Evolutionary conservation across 2,329 filamentous ascomycete species (phyloP).

Genomic region (Leptographium flavum): DNA sequence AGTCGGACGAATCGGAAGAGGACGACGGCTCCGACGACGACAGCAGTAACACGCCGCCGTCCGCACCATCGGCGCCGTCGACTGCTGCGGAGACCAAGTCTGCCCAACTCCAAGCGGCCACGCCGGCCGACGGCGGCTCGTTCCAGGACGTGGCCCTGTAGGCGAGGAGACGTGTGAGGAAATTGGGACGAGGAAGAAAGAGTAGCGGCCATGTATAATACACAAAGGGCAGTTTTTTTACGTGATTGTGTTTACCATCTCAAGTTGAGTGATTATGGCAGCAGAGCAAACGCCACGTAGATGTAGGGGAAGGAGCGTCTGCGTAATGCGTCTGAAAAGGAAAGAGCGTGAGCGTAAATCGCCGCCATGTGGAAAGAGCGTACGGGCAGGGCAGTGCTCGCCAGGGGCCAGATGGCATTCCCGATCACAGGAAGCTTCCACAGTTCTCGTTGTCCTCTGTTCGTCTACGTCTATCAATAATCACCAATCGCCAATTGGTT

Average conservation of each 20-base stretch:
- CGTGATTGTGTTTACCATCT: background rate
- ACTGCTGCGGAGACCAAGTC: constrained; percentile 9
- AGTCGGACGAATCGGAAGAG: background rate
- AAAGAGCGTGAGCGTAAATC: no score
- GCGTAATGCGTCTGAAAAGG: no score
- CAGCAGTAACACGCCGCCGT: constrained; percentile 12
- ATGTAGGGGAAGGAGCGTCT: no score
- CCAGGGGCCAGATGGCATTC: no score
- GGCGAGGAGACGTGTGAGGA: background rate
- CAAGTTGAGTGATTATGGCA: background rate
- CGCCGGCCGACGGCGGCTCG: constrained; percentile 40
- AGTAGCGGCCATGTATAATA: no score
- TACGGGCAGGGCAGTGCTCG: no score
- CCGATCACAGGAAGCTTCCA: no score
- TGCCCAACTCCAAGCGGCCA: constrained; percentile 15
- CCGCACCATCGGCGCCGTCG: background rate
- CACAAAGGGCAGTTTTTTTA: background rate
- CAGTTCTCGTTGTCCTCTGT: no score
- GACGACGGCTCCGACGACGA: constrained; percentile 13
- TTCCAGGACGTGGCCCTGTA: constrained; percentile 51
- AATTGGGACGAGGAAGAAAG: background rate
- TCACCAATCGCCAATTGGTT: no score
- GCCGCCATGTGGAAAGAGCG: no score
- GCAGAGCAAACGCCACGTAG: no score
- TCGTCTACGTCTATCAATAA: no score